phyloP scores from a whole-genome alignment of 2,329 filamentous ascomycete genomes.

The Parastagonospora avenae region DNA sequence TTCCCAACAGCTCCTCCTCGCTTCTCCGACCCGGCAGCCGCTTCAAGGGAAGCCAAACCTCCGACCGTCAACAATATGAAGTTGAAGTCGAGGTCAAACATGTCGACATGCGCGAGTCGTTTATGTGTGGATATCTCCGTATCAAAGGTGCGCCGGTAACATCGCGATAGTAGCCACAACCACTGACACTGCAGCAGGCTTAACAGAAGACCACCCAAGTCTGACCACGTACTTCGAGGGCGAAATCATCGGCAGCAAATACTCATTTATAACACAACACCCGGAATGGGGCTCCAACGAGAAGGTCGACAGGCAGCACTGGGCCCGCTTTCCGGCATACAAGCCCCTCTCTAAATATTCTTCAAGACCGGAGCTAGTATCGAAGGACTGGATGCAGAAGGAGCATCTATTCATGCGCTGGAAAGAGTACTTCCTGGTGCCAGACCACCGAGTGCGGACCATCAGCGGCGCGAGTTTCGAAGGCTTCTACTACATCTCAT shows the following conservation, averaged over 20 bases:
- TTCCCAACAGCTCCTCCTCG: constrained; percentile 81
- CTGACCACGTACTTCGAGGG: constrained; percentile 98
- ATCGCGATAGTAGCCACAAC: neutral
- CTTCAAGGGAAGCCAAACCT: constrained; percentile 90
- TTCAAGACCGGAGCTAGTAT: constrained; percentile 62
- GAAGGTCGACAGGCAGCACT: constrained; percentile 91
- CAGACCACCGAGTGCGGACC: constrained; percentile 87
- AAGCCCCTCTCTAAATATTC: constrained; percentile 72
- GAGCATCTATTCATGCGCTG: constrained; percentile 98
- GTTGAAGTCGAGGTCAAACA: constrained; percentile 97
- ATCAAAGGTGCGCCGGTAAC: constrained; percentile 75
- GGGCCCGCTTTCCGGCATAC: constrained; percentile 88
- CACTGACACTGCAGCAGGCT: constrained; percentile 59
- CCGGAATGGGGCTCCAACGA: constrained; percentile 89
- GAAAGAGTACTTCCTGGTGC: constrained; percentile 98
- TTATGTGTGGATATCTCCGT: constrained; percentile 89
- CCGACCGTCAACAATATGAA: constrained; percentile 89
- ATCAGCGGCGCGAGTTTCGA: constrained; percentile 96
- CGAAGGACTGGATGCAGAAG: constrained; percentile 73
- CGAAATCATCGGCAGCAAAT: constrained; percentile 94
- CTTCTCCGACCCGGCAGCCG: constrained; percentile 85
- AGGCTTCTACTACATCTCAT: constrained; percentile 97
- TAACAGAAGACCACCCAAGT: constrained; percentile 96
- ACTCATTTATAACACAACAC: constrained; percentile 91
- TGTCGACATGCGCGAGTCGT: constrained; percentile 92